phyloP scores from a whole-genome alignment of 1,284 basidiomycete species.

The Irpex rosettiformis region DNA sequence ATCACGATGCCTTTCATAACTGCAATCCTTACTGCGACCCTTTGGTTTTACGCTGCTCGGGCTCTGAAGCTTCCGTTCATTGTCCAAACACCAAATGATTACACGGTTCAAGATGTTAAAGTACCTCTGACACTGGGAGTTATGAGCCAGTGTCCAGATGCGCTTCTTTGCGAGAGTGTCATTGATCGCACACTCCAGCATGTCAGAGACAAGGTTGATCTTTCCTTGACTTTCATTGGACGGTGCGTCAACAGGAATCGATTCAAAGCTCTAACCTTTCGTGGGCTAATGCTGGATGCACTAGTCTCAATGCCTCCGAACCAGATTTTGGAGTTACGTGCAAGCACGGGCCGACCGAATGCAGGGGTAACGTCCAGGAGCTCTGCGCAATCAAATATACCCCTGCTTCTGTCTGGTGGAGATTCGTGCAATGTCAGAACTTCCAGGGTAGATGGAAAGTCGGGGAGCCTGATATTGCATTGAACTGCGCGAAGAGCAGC shows the following conservation, averaged over 20 bases:
- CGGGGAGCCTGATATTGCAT: slow-evolving; percentile 62
- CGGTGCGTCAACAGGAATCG: too few species aligned
- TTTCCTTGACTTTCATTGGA: slow-evolving; percentile 72
- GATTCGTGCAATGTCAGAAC: slow-evolving; percentile 75
- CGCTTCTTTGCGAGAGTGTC: slow-evolving; percentile 71
- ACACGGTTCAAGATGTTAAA: slow-evolving; percentile 36
- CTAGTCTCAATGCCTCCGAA: slow-evolving; percentile 62
- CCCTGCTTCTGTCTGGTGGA: slow-evolving; percentile 59
- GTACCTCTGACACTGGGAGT: slow-evolving; percentile 61
- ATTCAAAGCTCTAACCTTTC: too few species aligned
- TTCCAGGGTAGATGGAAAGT: slow-evolving; percentile 61
- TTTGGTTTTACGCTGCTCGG: not conserved
- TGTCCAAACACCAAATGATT: slow-evolving; percentile 26
- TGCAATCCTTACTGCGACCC: not conserved
- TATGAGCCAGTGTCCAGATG: slow-evolving; percentile 79
- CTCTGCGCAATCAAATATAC: slow-evolving; percentile 70
- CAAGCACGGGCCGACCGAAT: slow-evolving; percentile 77
- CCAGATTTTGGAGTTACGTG: slow-evolving; percentile 71
- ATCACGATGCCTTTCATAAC: not conserved
- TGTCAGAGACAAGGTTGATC: slow-evolving; percentile 63
- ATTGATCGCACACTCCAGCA: slow-evolving; percentile 71
- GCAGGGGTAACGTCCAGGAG: slow-evolving; percentile 85
- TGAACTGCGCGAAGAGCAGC: slow-evolving; percentile 60
- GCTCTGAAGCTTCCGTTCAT: slow-evolving; percentile 15
- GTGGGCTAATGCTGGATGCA: not conserved